Base-by-base conservation (phyloP, 331 rosid genomes). In the Pyracantha coccinea region DNA sequence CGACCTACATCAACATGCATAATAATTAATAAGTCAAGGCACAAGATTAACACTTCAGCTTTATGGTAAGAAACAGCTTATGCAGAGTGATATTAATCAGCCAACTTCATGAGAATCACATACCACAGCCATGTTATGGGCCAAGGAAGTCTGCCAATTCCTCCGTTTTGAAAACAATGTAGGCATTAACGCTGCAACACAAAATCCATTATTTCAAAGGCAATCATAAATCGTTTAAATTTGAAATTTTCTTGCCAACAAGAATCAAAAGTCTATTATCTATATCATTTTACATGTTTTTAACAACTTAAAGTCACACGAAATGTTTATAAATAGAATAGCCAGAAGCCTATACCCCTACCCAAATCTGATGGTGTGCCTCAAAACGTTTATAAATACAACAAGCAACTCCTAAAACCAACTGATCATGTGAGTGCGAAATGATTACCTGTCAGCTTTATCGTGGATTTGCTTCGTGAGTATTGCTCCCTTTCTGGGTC, bases 81-180 rank as follows among this genome's bases (percentile, higher is more conserved):
- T 53, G 41, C 1, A 32, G 33, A 21, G 19, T 25, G 59, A 68
- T 14, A 31, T 6, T 2, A 32, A 73, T 38, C 0, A 62, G 19
- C 45, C 16, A 17, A 55, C 19, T 23, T 12, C 58, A 38, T 52
- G 73, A 69, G 73, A 70, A 74, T 59, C 15, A 25, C 78, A 68
- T 88, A 94, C 99, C 92, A 92, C 78, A 44, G 96, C 80, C 96
- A 94, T 88, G 78, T 94, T 94, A 84, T 90, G 88, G 17, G 93
- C 71, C 87, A 94, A 80, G 53, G 99, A 87, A 84, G 92, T 91
- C 84, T 90, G 97, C 96, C 10, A 92, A 82, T 79, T 92, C 75
- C 77, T 78, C 96, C 2, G 85, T 74, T 82, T 87, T 86, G 78
- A 92, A 94, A 75, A 94, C 97, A 50, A 94, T 15, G 73, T 92